Conservation (phyloP, 139 green algal genomes). For the Chlorella sp. region DNA sequence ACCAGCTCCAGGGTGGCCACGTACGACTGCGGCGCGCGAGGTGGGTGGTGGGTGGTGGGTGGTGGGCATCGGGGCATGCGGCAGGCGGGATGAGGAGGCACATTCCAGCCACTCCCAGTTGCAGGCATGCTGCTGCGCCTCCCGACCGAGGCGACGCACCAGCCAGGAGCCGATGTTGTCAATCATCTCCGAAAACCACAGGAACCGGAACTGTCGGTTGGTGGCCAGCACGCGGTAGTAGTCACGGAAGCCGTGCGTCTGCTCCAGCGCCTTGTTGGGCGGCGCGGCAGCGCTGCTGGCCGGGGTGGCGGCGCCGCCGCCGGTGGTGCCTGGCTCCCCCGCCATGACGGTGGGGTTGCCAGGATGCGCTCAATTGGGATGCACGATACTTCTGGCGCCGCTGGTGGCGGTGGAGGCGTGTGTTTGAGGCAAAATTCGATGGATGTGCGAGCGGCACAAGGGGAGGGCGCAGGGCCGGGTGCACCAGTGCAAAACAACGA, state of each 20-base stretch:
- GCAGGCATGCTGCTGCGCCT: background rate
- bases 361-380: no score
- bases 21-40: slow-evolving; percentile 14
- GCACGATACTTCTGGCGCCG: no score
- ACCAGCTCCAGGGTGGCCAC: slow-evolving; percentile 49
- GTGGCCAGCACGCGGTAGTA: slow-evolving; percentile 5
- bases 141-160: background rate
- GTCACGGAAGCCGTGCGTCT: background rate
- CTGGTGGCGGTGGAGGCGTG: no score
- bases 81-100: no score
- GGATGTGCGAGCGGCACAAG: no score
- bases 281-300: background rate
- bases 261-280: background rate
- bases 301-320: background rate
- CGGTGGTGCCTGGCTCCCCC: background rate
- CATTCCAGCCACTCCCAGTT: background rate
- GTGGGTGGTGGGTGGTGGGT: no score
- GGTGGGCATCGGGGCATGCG: no score
- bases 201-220: slow-evolving; percentile 6
- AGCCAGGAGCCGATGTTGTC: slow-evolving; percentile 20
- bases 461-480: no score
- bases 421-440: no score
- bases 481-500: no score
- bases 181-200: slow-evolving; percentile 20
- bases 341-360: no score